phyloP scores from a whole-genome alignment of 2,329 filamentous ascomycete genomes.

The Sporothrix sp. region DNA sequence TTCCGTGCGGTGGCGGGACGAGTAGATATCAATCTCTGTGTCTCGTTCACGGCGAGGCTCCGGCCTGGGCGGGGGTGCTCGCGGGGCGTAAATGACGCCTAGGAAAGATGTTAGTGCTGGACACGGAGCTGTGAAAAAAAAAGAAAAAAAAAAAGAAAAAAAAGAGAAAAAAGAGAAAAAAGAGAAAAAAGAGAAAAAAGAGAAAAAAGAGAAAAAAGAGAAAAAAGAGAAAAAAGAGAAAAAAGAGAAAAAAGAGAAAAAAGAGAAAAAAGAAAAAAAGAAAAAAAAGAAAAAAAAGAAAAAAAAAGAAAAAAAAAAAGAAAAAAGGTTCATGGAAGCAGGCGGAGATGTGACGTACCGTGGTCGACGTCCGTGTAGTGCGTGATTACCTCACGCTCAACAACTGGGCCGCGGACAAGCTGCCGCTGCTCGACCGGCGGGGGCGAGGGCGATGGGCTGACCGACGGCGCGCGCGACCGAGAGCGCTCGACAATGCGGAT shows the following conservation, averaged over 20 bases:
- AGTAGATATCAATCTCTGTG: constrained; percentile 53
- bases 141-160: not conserved
- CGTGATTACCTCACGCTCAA: constrained; percentile 82
- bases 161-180: not conserved
- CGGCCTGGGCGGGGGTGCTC: constrained; percentile 40
- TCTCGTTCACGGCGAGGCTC: constrained; percentile 29
- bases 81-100: constrained; percentile 41
- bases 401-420: constrained; percentile 64
- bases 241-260: not conserved
- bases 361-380: constrained; percentile 83
- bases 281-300: too few species aligned
- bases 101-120: not conserved
- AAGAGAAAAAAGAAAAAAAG: not conserved
- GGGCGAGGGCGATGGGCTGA: constrained; percentile 39
- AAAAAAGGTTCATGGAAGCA: not conserved
- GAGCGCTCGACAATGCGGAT: constrained; percentile 44
- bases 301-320: too few species aligned
- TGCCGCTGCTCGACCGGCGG: constrained; percentile 43
- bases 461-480: constrained; percentile 34
- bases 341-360: constrained; percentile 43
- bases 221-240: not conserved
- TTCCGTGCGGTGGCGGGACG: constrained; percentile 44
- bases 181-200: not conserved
- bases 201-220: not conserved
- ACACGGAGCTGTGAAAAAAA: not conserved